These are phyloP conservation scores for Cyberlindnera lachancei DNA, from an alignment of 805 yeast genomes.

Conservation along the genomic window DNA sequence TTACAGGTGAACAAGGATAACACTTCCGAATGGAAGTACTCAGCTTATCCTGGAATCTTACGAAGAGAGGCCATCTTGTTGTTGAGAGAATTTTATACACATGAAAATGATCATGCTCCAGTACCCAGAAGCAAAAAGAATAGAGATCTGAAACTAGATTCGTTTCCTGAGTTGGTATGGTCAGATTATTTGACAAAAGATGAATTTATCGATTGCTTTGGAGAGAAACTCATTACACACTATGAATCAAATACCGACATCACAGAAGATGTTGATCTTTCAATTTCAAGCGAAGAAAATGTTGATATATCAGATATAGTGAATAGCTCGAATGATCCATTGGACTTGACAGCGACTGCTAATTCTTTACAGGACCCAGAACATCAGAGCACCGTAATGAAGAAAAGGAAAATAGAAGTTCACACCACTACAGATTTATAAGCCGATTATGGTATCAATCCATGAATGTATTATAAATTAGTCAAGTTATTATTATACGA, in stretches of 20 bases:
- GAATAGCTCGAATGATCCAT: slow-evolving; percentile 4
- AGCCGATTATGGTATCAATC: neutral
- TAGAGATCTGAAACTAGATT: slow-evolving; percentile 47
- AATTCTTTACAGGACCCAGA: too few relatives aligned
- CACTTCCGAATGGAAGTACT: slow-evolving; percentile 31
- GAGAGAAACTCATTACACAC: slow-evolving; percentile 4
- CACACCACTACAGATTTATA: too few relatives aligned
- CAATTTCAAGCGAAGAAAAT: slow-evolving; percentile 10
- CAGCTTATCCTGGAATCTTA: slow-evolving; percentile 68
- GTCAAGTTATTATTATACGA: too few relatives aligned
- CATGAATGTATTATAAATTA: too few relatives aligned
- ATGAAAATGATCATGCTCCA: slow-evolving; percentile 83
- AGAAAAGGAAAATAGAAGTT: too few relatives aligned
- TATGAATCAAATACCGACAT: slow-evolving; percentile 15
- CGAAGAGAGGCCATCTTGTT: slow-evolving; percentile 78
- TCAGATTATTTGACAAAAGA: slow-evolving; percentile 39
- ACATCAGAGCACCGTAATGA: too few relatives aligned
- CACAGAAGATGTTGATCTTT: slow-evolving; percentile 10
- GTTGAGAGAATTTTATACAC: slow-evolving; percentile 74
- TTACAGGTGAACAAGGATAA: slow-evolving; percentile 46
- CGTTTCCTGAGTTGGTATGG: slow-evolving; percentile 57
- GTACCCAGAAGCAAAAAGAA: slow-evolving; percentile 66
- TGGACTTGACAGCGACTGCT: too few relatives aligned
- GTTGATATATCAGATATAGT: slow-evolving; percentile 18
- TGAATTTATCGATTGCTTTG: slow-evolving; percentile 43